Base-by-base conservation (phyloP, 345 rosid genomes). In the Litchi chinensis region DNA sequence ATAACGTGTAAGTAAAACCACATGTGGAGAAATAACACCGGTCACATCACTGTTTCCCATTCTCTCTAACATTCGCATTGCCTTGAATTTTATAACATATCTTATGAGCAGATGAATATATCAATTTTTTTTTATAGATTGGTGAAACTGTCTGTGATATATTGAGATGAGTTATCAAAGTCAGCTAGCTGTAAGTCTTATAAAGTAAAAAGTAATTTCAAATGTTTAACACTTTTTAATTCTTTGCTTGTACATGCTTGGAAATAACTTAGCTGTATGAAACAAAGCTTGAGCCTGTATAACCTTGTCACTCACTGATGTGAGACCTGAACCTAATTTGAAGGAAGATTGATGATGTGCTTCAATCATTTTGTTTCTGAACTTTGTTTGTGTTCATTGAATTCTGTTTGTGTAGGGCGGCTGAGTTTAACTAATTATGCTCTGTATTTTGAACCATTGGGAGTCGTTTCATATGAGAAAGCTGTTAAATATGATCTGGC, bases 371-470 rank as follows among this genome's bases (percentile, higher is more conserved):
- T 56, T 40, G 26, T 81, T 18, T 65, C 18, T 69, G 6, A 40
- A 22, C 66, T 74, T 37, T 77, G 28, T 76, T 81, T 44, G 75
- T 83, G 67, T 59, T 73, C 62, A 63, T 77, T 75, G 75, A 69
- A 26, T 75, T 82, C 78, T 74, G 59, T 79, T 82, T 82, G 39
- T 86, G 87, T 82, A 93, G 98, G 99, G 65, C 91, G 97, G 80
- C 85, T 93, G 87, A 93, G 91, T 63, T 88, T 95, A 80, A 95
- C 97, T 80, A 93, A 88, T 83, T 79, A 73, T 85, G 95, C 98
- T 52, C 81, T 95, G 68, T 93, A 95, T 83, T 95, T 95, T 79
- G 99, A 93, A 81, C 85, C 97, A 37, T 82, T 95, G 91, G 98
- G 99, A 72, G 97, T 92, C 81, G 89, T 94, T 82, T 74, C 79